Base-by-base conservation (phyloP, 176 grass and related monocot species). In the Paspalum vaginatum region DNA sequence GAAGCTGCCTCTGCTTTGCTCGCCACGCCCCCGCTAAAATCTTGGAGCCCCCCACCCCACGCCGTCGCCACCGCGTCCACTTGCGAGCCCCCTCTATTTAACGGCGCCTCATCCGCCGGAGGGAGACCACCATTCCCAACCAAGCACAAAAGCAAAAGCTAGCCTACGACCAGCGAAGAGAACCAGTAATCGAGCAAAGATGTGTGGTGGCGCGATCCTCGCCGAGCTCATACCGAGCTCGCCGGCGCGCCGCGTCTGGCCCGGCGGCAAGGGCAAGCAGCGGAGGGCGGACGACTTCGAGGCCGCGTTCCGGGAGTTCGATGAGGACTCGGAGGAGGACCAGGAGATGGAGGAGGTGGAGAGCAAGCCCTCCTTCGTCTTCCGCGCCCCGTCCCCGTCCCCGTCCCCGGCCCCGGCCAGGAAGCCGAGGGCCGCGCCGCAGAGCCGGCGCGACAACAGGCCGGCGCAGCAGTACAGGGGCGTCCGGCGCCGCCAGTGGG, bases 181-280 rank as follows among this genome's bases (percentile, higher is more conserved):
- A 32, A 3, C 37, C 2, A 11, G 1, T 12, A 9, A 37, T 11
- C 0, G 7, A 6, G 8, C 7, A 58, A 77, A 71, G 26, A 97
- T 97, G 90, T 97, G 93, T 8, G 93, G 93, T 0, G 93, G 93
- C 40, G 90, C 90, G 73, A 97, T 97, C 57, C 91, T 97, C 0
- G 85, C 86, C 20, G 88, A 91, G 70, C 58, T 92, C 24, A 97
- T 91, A 6, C 87, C 87, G 26, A 70, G 37, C 53, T 7, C 78
- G 15, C 88, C 81, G 65, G 58, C 72, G 49, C 66, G 88, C 16
- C 78, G 80, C n/a, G 86, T n/a, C 20, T 59, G 56, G 56, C 56
- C 55, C 9, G 57, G 7, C 7, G 61, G 12, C n/a, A 62, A 51
- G 54, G 39, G 5, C 51, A 84, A 40, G 70, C 75, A 25, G 68